Base-by-base conservation (phyloP, 2,329 filamentous ascomycete genomes). In the Neonectria coccinea region DNA sequence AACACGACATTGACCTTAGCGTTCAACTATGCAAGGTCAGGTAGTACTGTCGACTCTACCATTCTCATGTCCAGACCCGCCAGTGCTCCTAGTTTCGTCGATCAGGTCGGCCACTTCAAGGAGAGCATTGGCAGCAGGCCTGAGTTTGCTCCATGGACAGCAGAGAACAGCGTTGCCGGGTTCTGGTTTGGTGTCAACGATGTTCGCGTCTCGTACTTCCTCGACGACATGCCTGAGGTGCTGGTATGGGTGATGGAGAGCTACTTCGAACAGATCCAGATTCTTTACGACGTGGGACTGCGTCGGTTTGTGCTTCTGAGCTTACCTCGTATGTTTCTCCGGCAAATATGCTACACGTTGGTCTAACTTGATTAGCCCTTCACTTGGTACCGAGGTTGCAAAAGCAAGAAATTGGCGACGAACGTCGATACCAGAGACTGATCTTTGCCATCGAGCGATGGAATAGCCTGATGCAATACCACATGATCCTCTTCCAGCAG, bases 171-270 rank as follows among this genome's bases (percentile, higher is more conserved):
- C 4, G 39, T 45, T 9, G 53, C 41, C 9, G 41, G 25, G 8
- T 31, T 56, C 16, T 56, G 53, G 41, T 56, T 56, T 36, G 41
- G 41, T 5, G 29, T 45, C 9, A 56, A 45, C 16, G 53, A 45
- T 18, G n/a, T 56, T n/a, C 25, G 36, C 20, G 29, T 31, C 10
- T 22, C 33, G 41, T 45, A 42, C 14, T 9, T 27, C 4, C 22
- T 33, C 12, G n/a, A 18, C 27, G 44, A 47, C 53, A 25, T 56
- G 22, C 29, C 53, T 20, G 16, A 14, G 18, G 5, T 20, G 7
- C 16, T 47, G 5, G 39, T 25, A 12, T 20, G 8, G 14, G 10
- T 36, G 3, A 29, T 56, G 25, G 10, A 45, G 22, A 25, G 36
- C 16, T 33, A 33, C 25, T 18, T 45, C 18, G 16, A 33, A n/a